A percentile compares a stretch with the other conserved stretches of the same genome.
These are phyloP conservation scores for Saccharomycopsis guyanensis DNA, from an alignment of 805 yeast genomes.

Conservation along the genomic window DNA sequence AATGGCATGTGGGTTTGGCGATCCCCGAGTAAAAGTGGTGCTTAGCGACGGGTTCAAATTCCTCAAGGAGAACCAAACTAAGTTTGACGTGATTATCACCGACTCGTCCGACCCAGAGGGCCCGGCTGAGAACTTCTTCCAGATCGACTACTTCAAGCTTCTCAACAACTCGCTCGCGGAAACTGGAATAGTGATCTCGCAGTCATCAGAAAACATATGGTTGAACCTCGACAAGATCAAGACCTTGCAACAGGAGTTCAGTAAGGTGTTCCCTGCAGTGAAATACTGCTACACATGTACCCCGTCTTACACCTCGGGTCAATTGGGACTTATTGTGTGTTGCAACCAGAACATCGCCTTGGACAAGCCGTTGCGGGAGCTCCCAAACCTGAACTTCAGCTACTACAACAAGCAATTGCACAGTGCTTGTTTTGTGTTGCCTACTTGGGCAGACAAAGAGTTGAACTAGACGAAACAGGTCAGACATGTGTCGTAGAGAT, in stretches of 20 bases:
- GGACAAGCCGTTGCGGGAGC: conserved; percentile 42
- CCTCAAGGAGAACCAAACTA: conserved; percentile 37
- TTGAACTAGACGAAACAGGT: background rate
- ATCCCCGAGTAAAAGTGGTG: conserved; percentile 58
- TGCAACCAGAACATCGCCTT: conserved; percentile 48
- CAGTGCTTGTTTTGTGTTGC: conserved; percentile 65
- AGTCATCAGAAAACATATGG: conserved; percentile 73
- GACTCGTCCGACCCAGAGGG: conserved; percentile 95
- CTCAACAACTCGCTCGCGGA: conserved; percentile 54
- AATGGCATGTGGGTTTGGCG: conserved; percentile 61
- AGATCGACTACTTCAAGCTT: conserved; percentile 64
- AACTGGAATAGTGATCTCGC: conserved; percentile 73
- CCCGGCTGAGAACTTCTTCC: conserved; percentile 87
- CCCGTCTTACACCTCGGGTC: conserved; percentile 87
- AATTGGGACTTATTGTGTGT: conserved; percentile 71
- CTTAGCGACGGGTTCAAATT: conserved; percentile 81
- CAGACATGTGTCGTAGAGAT: too few relatives aligned
- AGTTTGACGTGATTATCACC: conserved; percentile 76
- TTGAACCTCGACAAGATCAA: conserved; percentile 48
- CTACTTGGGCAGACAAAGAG: conserved; percentile 60
- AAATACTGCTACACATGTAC: conserved; percentile 72
- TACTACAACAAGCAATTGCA: conserved; percentile 67
- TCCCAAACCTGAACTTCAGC: conserved; percentile 38
- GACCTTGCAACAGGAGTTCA: conserved; percentile 40
- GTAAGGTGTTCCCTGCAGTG: conserved; percentile 51